Evolutionary conservation across 495 filamentous ascomycete genomes (phyloP).

Genomic region (Penicillium diatomitis): DNA sequence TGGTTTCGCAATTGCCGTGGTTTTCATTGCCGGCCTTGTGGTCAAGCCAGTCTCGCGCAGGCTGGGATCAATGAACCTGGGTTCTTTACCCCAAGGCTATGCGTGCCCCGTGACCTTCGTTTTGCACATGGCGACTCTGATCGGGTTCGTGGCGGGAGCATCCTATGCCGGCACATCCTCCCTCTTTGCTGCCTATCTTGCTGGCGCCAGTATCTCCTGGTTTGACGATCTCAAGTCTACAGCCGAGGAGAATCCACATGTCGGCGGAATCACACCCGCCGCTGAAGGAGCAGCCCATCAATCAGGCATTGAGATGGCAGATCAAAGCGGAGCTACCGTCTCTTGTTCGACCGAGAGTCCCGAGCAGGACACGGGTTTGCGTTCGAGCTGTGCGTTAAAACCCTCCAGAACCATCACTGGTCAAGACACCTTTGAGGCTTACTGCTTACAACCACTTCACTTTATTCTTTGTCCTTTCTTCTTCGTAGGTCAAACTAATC

Average conservation of each 20-base stretch:
- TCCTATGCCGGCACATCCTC: conserved; percentile 58
- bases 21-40: conserved; percentile 37
- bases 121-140: conserved; percentile 35
- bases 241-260: not conserved
- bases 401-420: conserved; percentile 12
- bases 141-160: conserved; percentile 47
- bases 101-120: conserved; percentile 22
- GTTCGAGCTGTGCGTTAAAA: too few species aligned
- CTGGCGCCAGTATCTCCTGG: conserved; percentile 52
- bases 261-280: not conserved
- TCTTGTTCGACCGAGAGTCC: too few species aligned
- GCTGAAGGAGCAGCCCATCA: not conserved
- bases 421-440: conserved; percentile 42
- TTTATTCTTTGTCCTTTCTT: conserved; percentile 63
- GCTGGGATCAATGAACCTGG: not conserved
- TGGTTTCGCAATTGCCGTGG: conserved; percentile 41
- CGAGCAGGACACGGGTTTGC: too few species aligned
- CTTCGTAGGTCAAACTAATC: conserved; percentile 43
- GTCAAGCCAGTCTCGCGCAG: conserved; percentile 27
- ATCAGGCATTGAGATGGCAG: not conserved
- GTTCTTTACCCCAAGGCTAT: conserved; percentile 9
- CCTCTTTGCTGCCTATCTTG: conserved; percentile 62
- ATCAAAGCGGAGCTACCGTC: too few species aligned
- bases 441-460: conserved; percentile 41
- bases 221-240: conserved; percentile 25